Evolutionary conservation across 2,329 filamentous ascomycete species (phyloP).

Genomic region (Aspergillus vadensis): DNA sequence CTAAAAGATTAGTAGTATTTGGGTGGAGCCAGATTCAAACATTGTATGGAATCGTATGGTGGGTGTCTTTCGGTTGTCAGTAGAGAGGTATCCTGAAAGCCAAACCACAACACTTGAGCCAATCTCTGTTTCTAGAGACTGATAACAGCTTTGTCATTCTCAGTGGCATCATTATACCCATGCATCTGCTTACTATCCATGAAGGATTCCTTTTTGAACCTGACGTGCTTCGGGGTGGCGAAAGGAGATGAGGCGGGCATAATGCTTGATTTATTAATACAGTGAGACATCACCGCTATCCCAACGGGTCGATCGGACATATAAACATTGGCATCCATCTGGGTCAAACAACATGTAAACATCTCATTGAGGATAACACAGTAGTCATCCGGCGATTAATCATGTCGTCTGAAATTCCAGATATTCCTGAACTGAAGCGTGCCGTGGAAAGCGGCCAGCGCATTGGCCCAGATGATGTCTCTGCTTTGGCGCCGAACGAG

Average conservation of each 20-base stretch:
- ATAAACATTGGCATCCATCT: neutral
- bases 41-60: too few relatives aligned
- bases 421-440: slow-evolving; percentile 34
- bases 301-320: neutral
- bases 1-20: too few relatives aligned
- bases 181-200: too few relatives aligned
- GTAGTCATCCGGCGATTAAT: neutral
- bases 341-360: slow-evolving; percentile 10
- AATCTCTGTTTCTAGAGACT: too few relatives aligned
- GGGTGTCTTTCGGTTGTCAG: too few relatives aligned
- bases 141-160: too few relatives aligned
- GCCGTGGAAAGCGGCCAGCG: slow-evolving; percentile 35
- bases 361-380: neutral
- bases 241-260: neutral
- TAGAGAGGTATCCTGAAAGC: too few relatives aligned
- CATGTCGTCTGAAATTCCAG: slow-evolving; percentile 11
- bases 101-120: too few relatives aligned
- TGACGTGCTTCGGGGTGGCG: neutral
- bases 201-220: neutral
- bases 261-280: slow-evolving; percentile 1
- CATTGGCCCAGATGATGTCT: slow-evolving; percentile 37
- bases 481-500: slow-evolving; percentile 35
- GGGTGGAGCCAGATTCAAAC: too few relatives aligned
- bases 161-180: too few relatives aligned
- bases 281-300: slow-evolving; percentile 6